These are phyloP conservation scores for Polychytrium aggregatum DNA, from an alignment of 192 early-diverging fungal species.

Conservation along the genomic window DNA sequence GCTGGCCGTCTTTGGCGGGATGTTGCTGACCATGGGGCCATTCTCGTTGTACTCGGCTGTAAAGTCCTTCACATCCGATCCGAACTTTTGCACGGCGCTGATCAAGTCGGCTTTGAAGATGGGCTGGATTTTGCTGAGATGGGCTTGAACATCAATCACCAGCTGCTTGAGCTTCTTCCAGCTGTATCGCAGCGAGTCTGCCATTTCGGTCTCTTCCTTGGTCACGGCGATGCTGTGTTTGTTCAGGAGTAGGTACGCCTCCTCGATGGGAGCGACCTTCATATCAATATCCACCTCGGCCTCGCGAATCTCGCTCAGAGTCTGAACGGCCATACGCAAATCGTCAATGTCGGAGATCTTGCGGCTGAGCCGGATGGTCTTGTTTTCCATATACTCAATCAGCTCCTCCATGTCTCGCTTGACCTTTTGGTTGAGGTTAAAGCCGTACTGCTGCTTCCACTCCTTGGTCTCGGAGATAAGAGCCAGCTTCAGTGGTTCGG, in stretches of 20 bases:
- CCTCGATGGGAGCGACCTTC: slow-evolving; percentile 55
- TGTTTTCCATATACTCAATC: slow-evolving; percentile 57
- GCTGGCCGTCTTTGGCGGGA: slow-evolving; percentile 54
- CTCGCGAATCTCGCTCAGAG: slow-evolving; percentile 48
- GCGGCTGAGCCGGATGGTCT: slow-evolving; percentile 39
- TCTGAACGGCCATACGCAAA: slow-evolving; percentile 46
- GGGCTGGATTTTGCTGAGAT: slow-evolving; percentile 51
- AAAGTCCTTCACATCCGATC: slow-evolving; percentile 49
- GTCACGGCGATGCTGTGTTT: slow-evolving; percentile 51
- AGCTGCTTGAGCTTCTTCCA: slow-evolving; percentile 56
- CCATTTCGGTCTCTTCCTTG: slow-evolving; percentile 58
- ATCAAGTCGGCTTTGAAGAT: slow-evolving; percentile 51
- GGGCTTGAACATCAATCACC: slow-evolving; percentile 50
- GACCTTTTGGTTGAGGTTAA: slow-evolving; percentile 52
- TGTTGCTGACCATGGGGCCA: slow-evolving; percentile 52
- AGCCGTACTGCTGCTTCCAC: slow-evolving; percentile 57
- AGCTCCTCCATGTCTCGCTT: slow-evolving; percentile 56
- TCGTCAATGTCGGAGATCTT: slow-evolving; percentile 58
- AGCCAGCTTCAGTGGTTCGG: slow-evolving; percentile 52
- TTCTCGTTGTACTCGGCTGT: slow-evolving; percentile 51
- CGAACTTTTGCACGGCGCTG: slow-evolving; percentile 42
- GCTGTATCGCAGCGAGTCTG: slow-evolving; percentile 53
- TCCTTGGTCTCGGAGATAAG: slow-evolving; percentile 52
- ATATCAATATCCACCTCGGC: slow-evolving; percentile 58
- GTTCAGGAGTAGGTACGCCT: slow-evolving; percentile 46